Conservation (phyloP, 345 rosid species). For the Eucalyptus sp. region DNA sequence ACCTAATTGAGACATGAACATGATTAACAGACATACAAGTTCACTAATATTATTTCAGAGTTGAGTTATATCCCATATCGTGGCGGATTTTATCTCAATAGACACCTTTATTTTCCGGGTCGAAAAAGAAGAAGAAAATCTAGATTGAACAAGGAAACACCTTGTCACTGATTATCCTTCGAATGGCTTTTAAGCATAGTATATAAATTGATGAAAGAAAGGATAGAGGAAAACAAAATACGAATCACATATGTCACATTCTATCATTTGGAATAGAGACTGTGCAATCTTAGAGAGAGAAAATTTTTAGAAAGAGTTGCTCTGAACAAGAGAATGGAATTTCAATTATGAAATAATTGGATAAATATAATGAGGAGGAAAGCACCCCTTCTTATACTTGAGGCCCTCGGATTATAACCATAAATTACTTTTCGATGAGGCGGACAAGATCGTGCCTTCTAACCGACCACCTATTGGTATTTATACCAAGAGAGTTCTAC, state of each 20-base stretch:
- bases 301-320: too few relatives aligned
- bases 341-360: fast-evolving
- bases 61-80: background rate
- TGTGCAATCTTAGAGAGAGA: too few relatives aligned
- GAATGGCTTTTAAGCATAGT: background rate
- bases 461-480: fast-evolving
- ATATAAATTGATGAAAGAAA: background rate
- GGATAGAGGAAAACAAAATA: background rate
- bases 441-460: too few relatives aligned
- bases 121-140: background rate
- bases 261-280: too few relatives aligned
- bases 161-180: background rate
- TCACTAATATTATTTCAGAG: background rate
- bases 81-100: background rate
- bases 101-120: background rate
- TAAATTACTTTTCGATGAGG: fast-evolving
- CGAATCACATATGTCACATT: fast-evolving
- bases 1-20: background rate
- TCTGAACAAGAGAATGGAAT: too few relatives aligned
- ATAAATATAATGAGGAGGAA: fast-evolving
- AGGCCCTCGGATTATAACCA: fast-evolving
- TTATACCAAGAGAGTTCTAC: too few relatives aligned
- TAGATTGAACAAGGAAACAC: background rate
- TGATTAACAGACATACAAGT: background rate
- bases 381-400: fast-evolving